Conservation (phyloP, 2,329 filamentous ascomycete species). For the Phaeomoniella chlamydospora region DNA sequence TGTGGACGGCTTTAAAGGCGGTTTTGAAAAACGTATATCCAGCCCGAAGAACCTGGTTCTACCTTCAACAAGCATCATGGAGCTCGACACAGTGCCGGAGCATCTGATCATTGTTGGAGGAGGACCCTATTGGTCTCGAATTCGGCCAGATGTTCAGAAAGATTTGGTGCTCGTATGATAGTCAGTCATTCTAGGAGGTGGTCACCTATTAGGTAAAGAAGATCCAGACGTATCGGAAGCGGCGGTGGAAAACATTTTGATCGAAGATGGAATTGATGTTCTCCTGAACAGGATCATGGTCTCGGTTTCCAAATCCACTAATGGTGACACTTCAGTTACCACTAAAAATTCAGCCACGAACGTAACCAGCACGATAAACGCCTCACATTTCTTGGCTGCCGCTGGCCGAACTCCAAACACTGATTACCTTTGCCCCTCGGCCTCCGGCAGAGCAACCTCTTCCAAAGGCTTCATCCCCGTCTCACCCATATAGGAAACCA, state of each 20-base stretch:
- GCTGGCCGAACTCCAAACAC: constrained; percentile 37
- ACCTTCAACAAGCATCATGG: constrained; percentile 12
- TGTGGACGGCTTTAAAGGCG: constrained; percentile 32
- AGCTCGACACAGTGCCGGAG: constrained; percentile 18
- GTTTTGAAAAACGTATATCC: constrained; percentile 28
- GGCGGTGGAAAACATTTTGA: constrained; percentile 25
- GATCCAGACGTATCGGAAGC: constrained; percentile 35
- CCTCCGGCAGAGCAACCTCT: constrained; percentile 26
- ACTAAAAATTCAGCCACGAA: constrained; percentile 9
- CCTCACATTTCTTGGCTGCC: constrained; percentile 36
- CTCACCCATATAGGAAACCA: constrained; percentile 30
- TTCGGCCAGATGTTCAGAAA: constrained; percentile 38
- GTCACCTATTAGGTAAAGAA: constrained; percentile 29
- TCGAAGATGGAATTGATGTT: constrained; percentile 31
- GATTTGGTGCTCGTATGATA: constrained; percentile 36
- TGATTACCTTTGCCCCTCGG: constrained; percentile 25
- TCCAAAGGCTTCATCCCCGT: constrained; percentile 28
- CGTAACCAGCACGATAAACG: constrained; percentile 10
- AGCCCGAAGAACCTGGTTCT: constrained; percentile 18
- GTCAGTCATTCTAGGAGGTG: constrained; percentile 28
- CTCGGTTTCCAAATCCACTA: constrained; percentile 6
- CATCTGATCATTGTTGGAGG: constrained; percentile 39
- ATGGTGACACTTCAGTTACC: constrained; percentile 11
- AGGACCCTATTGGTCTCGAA: constrained; percentile 38
- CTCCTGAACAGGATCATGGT: constrained; percentile 20